Evolutionary conservation across 495 filamentous ascomycete genomes (phyloP).

Genomic region (Endocarpon pusillum): DNA sequence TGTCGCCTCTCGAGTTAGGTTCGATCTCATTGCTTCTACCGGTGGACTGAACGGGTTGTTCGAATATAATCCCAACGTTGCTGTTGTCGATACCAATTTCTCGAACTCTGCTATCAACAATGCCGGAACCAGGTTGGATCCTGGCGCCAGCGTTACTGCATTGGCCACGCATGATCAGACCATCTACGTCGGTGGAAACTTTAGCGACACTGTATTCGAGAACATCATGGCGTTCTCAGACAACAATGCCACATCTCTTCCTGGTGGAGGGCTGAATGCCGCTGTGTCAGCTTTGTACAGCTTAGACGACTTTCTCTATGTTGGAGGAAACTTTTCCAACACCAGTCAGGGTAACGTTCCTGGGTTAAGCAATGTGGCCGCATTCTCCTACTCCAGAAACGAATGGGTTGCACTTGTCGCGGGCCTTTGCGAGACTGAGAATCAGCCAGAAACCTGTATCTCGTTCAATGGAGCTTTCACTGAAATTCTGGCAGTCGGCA

Average conservation of each 20-base stretch:
- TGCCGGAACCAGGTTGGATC: conserved; percentile 48
- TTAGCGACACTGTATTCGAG: conserved; percentile 42
- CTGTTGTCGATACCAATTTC: conserved; percentile 41
- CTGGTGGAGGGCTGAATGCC: conserved; percentile 67
- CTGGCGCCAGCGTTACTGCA: conserved; percentile 45
- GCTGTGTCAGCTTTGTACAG: conserved; percentile 52
- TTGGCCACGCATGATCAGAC: conserved; percentile 39
- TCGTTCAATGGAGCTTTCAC: conserved; percentile 70
- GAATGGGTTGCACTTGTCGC: conserved; percentile 67
- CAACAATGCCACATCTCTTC: conserved; percentile 39
- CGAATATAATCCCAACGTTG: conserved; percentile 60
- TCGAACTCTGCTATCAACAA: conserved; percentile 53
- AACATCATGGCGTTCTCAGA: conserved; percentile 64
- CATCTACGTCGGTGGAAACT: conserved; percentile 73
- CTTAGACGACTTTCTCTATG: conserved; percentile 49
- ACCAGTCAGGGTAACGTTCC: conserved; percentile 40
- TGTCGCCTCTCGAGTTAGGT: conserved; percentile 73
- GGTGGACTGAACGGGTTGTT: conserved; percentile 78
- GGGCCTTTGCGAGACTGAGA: conserved; percentile 64
- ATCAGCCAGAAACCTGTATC: conserved; percentile 53
- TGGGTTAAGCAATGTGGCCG: conserved; percentile 55
- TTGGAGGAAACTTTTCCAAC: conserved; percentile 73
- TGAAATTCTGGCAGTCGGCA: conserved; percentile 46
- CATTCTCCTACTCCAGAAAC: conserved; percentile 51
- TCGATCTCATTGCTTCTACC: conserved; percentile 50